These are phyloP conservation scores for Fusarium dlaminii DNA, from an alignment of 2,329 filamentous ascomycete species.

Conservation along the genomic window DNA sequence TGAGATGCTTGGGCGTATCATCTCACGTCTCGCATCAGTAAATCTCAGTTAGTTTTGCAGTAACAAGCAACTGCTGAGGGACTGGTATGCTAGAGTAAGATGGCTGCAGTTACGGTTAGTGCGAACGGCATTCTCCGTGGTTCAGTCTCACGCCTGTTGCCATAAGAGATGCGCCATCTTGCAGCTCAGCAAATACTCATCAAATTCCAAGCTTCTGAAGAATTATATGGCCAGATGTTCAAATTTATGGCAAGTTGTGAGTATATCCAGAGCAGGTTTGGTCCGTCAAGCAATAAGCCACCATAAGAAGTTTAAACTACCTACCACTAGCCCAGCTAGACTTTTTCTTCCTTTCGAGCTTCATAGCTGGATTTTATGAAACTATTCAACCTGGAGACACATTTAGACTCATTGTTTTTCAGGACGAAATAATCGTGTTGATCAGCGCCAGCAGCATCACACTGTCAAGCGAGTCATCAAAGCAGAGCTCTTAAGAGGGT, in stretches of 20 bases:
- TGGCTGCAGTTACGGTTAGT: not conserved
- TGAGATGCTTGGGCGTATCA: not conserved
- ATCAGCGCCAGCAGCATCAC: not conserved
- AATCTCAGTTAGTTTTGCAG: not conserved
- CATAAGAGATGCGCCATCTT: no score
- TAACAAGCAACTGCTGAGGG: no score
- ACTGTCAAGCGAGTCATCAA: not conserved
- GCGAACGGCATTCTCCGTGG: not conserved
- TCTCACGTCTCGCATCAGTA: not conserved
- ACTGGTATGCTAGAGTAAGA: not conserved
- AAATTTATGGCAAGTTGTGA: rapidly evolving
- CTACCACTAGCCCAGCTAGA: not conserved
- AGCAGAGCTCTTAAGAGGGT: not conserved
- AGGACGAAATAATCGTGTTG: not conserved
- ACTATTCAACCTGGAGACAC: not conserved
- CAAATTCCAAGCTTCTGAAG: not conserved
- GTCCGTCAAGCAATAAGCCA: not conserved
- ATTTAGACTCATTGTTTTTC: no score
- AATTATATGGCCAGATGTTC: no score
- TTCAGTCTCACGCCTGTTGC: not conserved
- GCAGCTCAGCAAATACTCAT: not conserved
- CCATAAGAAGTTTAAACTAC: not conserved
- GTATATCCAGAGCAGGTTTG: not conserved
- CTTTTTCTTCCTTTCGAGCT: no score
- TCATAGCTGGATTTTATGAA: no score